Conservation (phyloP, 768 basidiomycete genomes). For the Termitomyces sp. region DNA sequence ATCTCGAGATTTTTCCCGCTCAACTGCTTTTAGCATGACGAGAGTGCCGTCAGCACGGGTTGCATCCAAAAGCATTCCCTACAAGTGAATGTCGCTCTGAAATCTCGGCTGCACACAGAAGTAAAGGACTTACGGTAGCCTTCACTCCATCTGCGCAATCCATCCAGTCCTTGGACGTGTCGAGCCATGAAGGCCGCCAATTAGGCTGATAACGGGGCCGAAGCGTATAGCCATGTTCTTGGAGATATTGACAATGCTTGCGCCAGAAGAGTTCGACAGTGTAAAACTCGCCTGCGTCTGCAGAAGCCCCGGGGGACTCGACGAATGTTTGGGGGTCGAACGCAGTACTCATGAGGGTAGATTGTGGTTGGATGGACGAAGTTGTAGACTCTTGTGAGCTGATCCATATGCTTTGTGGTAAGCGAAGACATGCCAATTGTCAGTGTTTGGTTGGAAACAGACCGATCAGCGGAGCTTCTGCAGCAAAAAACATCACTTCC, state of each 20-base stretch:
- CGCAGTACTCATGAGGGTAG: not conserved
- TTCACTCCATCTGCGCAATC: not conserved
- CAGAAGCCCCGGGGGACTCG: not conserved
- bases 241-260: conserved; percentile 3
- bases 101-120: not conserved
- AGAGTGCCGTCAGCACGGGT: not conserved
- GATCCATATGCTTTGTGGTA: not conserved
- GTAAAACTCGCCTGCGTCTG: not conserved
- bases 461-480: not conserved
- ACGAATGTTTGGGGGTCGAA: not conserved
- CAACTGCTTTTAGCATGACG: not conserved
- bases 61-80: not conserved
- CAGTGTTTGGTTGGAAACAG: not conserved
- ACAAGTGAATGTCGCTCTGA: not conserved
- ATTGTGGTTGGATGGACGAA: not conserved
- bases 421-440: not conserved
- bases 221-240: conserved; percentile 4
- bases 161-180: not conserved
- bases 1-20: not conserved
- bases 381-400: not conserved
- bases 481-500: not conserved
- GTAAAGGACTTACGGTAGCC: not conserved
- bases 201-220: conserved; percentile 5
- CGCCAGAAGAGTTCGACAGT: conserved; percentile 1
- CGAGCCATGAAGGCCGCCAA: conserved; percentile 3